A percentile compares a stretch with the other conserved stretches of the same genome.
Conservation (phyloP, 2,329 filamentous ascomycete species). For the Nothophoma quercina region DNA sequence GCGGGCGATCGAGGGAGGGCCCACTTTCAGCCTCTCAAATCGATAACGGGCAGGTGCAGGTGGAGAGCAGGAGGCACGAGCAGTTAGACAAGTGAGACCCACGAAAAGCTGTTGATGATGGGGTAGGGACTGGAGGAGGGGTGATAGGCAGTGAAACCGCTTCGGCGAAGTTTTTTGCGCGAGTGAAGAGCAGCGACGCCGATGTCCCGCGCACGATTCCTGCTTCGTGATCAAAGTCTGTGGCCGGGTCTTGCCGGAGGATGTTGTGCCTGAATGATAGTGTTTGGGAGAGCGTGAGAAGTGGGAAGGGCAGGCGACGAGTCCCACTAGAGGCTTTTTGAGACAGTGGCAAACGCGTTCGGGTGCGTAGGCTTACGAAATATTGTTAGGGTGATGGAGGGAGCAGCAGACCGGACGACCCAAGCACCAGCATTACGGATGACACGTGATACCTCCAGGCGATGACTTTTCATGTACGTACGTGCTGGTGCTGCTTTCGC, state of each 20-base stretch:
- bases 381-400: conserved; percentile 16
- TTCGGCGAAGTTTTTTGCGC: conserved; percentile 39
- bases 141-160: conserved; percentile 25
- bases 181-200: conserved; percentile 30
- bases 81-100: conserved; percentile 30
- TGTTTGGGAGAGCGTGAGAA: conserved; percentile 9
- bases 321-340: conserved; percentile 25
- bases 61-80: conserved; percentile 43
- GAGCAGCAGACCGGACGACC: conserved; percentile 7
- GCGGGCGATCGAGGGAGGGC: conserved; percentile 39
- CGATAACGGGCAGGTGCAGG: conserved; percentile 47
- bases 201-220: conserved; percentile 36
- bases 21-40: conserved; percentile 48
- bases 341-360: conserved; percentile 35
- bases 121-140: conserved; percentile 27
- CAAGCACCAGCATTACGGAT: conserved; percentile 4
- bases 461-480: conserved; percentile 21
- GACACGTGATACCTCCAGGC: conserved; percentile 26
- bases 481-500: conserved; percentile 11
- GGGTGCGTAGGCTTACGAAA: conserved; percentile 24
- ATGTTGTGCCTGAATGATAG: conserved; percentile 15
- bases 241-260: conserved; percentile 37
- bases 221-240: conserved; percentile 30
- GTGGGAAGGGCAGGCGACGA: conserved; percentile 23
- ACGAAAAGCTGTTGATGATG: conserved; percentile 29